Percentiles rank a stretch among this genome's conserved stretches.
Evolutionary conservation across 352 stramenopile genomes (phyloP).

Genomic region (Globisporangium okanoganense): DNA sequence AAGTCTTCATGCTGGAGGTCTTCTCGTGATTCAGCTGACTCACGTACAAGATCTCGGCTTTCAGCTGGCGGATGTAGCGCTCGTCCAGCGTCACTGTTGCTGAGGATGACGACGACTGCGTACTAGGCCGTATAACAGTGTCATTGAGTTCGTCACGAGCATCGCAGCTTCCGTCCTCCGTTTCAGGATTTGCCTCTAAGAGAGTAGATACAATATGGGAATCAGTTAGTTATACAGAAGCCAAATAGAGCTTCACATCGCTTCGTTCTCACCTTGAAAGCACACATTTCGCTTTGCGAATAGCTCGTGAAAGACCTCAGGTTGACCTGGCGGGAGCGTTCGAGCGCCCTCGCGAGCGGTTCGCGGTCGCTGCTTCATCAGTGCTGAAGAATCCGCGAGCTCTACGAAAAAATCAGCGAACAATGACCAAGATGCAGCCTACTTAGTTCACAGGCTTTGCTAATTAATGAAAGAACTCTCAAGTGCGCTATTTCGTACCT

Average conservation of each 20-base stretch:
- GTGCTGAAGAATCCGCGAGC: not conserved
- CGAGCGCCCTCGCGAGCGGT: constrained; percentile 42
- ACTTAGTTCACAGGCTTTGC: not conserved
- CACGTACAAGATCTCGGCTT: constrained; percentile 47
- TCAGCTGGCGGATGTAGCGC: constrained; percentile 53
- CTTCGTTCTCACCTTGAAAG: constrained; percentile 12
- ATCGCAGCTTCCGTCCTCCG: not conserved
- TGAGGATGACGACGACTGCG: not conserved
- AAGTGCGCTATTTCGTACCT: constrained; percentile 8
- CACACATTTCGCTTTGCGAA: constrained; percentile 15
- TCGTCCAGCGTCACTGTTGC: constrained; percentile 19
- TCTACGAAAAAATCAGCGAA: not conserved
- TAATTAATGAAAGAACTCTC: not conserved
- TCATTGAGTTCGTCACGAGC: not conserved
- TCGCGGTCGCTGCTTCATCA: constrained; percentile 38
- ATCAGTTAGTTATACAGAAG: not conserved
- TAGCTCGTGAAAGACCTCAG: not conserved
- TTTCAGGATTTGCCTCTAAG: constrained; percentile 8
- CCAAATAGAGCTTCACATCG: not conserved
- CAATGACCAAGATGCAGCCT: not conserved
- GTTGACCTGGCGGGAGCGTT: constrained; percentile 3
- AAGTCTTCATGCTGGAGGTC: not conserved
- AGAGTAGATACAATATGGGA: not conserved
- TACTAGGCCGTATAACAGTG: not conserved
- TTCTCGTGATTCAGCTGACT: constrained; percentile 21